phyloP scores from a whole-genome alignment of 2,329 filamentous ascomycete species.

The Nemania diffusa region DNA sequence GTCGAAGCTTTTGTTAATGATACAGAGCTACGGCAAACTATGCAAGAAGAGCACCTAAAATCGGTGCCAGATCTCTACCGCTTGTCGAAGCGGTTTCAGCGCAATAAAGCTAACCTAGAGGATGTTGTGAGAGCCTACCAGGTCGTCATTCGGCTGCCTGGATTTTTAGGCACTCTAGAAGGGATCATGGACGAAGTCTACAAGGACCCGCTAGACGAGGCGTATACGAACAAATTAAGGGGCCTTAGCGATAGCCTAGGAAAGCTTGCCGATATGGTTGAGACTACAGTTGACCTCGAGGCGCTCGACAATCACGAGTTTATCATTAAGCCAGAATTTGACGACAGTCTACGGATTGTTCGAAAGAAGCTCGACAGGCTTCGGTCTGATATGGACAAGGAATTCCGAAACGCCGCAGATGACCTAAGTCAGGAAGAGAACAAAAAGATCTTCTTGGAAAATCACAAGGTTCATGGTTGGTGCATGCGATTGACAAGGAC shows the following conservation, averaged over 20 bases:
- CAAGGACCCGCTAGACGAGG: conserved; percentile 83
- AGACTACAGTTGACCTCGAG: conserved; percentile 95
- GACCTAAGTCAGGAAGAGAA: conserved; percentile 93
- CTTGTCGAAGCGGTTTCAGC: conserved; percentile 93
- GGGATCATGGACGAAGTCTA: conserved; percentile 96
- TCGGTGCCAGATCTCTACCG: conserved; percentile 95
- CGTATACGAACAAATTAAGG: conserved; percentile 86
- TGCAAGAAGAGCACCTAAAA: conserved; percentile 95
- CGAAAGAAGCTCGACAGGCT: conserved; percentile 90
- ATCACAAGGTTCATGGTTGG: conserved; percentile 95
- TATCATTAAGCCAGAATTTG: conserved; percentile 98
- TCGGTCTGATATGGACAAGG: conserved; percentile 81
- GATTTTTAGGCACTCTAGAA: conserved; percentile 88
- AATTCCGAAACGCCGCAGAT: conserved; percentile 78
- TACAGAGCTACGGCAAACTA: conserved; percentile 90
- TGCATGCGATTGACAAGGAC: conserved; percentile 93
- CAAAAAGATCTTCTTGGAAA: conserved; percentile 98
- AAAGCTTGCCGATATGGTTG: conserved; percentile 96
- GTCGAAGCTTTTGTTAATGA: conserved; percentile 95
- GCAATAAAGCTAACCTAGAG: conserved; percentile 88
- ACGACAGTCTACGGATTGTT: conserved; percentile 87
- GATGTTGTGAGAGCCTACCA: conserved; percentile 97
- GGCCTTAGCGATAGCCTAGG: conserved; percentile 80
- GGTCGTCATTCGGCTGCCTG: conserved; percentile 89
- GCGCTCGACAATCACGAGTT: conserved; percentile 97